These are phyloP conservation scores for Graphiopsis chlorocephala DNA, from an alignment of 2,329 filamentous ascomycete genomes.

Conservation along the genomic window DNA sequence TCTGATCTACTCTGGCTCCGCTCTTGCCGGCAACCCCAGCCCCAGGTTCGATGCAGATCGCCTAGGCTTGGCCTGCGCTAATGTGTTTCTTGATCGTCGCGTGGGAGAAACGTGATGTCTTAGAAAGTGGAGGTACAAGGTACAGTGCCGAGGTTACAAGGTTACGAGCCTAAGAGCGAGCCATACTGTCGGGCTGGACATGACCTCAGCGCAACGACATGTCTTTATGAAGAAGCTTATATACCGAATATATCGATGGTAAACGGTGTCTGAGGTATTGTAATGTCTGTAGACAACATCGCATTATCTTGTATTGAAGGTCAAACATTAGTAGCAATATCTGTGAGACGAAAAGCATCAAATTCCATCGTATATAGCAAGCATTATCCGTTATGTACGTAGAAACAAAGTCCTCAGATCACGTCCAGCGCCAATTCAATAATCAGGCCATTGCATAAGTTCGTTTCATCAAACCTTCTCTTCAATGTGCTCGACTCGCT, in stretches of 20 bases:
- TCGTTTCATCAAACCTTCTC: constrained; percentile 6
- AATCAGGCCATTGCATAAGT: not conserved
- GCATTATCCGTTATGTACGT: constrained; percentile 10
- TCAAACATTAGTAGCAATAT: not conserved
- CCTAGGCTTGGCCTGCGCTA: constrained; percentile 3
- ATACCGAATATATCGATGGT: not conserved
- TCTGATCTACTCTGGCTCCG: not conserved
- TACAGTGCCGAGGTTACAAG: not conserved
- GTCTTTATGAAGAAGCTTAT: not conserved
- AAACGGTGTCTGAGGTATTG: not conserved
- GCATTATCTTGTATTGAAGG: not conserved
- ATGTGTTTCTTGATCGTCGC: constrained; percentile 3
- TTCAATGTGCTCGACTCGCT: constrained; percentile 4
- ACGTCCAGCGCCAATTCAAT: not conserved
- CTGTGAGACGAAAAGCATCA: not conserved
- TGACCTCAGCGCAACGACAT: not conserved
- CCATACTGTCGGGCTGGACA: not conserved
- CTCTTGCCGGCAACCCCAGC: not conserved
- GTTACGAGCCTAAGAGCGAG: not conserved
- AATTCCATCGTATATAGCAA: not conserved
- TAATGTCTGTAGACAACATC: not conserved
- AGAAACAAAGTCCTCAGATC: not conserved
- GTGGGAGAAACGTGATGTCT: constrained; percentile 1
- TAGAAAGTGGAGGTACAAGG: not conserved
- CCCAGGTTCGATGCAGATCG: not conserved